Base-by-base conservation (phyloP, 2,329 filamentous ascomycete species). In the Scopulariopsis brevicaulis region DNA sequence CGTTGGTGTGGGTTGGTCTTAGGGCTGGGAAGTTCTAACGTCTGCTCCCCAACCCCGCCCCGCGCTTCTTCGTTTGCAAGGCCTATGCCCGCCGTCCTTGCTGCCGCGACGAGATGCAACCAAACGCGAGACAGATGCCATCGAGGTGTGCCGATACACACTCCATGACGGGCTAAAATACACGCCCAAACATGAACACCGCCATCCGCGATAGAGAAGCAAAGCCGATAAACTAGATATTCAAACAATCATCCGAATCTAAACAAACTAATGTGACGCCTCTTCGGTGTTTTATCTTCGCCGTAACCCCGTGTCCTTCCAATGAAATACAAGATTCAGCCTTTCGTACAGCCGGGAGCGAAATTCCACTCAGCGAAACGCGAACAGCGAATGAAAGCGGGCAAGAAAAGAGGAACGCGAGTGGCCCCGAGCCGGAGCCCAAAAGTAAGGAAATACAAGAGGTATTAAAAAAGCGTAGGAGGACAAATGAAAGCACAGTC, bases 321-420 rank as follows among this genome's bases (percentile, higher is more conserved):
- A 48, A 58, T 37, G 43, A 53, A 58, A 55, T 58, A 46, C 52
- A 53, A 59, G 18, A 58, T 50, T 15, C 32, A 53, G 24, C 28
- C 34, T 32, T 54, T 54, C 34, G 18, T 35, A 34, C 34, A 46
- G 18, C 4, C 28, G 28, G 28, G 28, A 32, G 8, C 28, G 28
- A 32, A 32, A 4, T 32, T 32, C 8, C 4, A 32, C 40, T 15
- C 7, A n/a, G n/a, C 15, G 18, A 7, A 46, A 46, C 5, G 40
- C 14, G 18, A 46, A 18, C 18, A 46, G 40, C 40, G 18, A n/a
- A 18, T n/a, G 40, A 46, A n/a, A 18, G 10, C 15, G 2, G 40
- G 11, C 20, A 11, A 50, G n/a, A 20, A 50, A 50, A 8, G 8
- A 32, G 28, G 28, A 32, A 32, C 28, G 28, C 28, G 28, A 32